Percentiles rank a stretch among this genome's conserved stretches.
These are phyloP conservation scores for Jimgerdemannia lactiflua DNA, from an alignment of 192 early-diverging fungal genomes.

Conservation along the genomic window DNA sequence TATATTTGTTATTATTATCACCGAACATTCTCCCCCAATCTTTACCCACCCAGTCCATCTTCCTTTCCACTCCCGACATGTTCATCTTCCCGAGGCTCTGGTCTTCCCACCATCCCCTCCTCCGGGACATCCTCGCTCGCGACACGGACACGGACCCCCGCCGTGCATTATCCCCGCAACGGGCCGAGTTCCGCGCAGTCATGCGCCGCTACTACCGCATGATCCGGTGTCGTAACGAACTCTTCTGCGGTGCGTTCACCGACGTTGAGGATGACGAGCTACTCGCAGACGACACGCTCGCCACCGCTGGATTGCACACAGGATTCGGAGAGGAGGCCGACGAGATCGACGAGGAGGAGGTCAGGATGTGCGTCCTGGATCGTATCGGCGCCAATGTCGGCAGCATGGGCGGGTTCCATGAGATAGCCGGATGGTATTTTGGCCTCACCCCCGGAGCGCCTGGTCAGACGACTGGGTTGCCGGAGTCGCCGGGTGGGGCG, in stretches of 20 bases:
- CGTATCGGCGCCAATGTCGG: not conserved
- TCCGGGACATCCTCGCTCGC: slow-evolving; percentile 33
- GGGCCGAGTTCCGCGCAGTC: not conserved
- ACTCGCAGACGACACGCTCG: not conserved
- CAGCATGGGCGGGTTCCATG: no score
- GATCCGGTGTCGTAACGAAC: not conserved
- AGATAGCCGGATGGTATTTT: no score
- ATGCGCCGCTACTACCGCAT: not conserved
- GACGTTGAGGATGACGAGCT: not conserved
- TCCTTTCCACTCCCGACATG: slow-evolving; percentile 56
- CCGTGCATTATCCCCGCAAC: not conserved
- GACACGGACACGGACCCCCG: slow-evolving; percentile 3
- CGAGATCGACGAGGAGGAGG: not conserved
- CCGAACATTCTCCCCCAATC: not conserved
- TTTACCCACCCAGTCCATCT: slow-evolving; percentile 36
- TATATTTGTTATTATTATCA: not conserved
- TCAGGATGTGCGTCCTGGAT: not conserved
- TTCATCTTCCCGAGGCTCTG: slow-evolving; percentile 57
- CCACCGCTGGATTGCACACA: not conserved
- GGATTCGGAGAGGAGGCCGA: not conserved
- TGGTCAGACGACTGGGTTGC: no score
- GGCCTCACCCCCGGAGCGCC: no score
- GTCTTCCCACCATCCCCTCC: slow-evolving; percentile 37
- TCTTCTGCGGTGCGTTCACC: not conserved
- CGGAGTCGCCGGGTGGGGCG: no score